These are phyloP conservation scores for Paracoccidioides brasiliensis DNA, from an alignment of 2,329 filamentous ascomycete species.

Conservation along the genomic window DNA sequence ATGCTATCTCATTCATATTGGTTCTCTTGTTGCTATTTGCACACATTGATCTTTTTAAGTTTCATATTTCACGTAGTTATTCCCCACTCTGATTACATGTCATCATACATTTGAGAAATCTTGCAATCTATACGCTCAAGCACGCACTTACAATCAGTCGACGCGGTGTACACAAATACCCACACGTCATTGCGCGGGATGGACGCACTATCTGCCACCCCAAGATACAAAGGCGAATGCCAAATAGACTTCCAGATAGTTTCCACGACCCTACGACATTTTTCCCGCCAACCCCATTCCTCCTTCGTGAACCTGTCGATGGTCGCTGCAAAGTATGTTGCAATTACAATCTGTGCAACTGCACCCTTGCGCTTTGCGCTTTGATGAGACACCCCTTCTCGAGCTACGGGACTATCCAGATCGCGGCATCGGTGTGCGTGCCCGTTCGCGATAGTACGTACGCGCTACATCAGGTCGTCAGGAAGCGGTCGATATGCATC, in stretches of 20 bases:
- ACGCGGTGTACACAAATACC: background rate
- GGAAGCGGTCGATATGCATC: background rate
- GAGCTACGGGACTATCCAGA: slow-evolving; percentile 19
- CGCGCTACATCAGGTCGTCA: slow-evolving; percentile 6
- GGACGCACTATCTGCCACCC: background rate
- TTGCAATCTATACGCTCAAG: background rate
- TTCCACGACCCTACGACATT: background rate
- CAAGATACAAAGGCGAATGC: background rate
- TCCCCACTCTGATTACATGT: background rate
- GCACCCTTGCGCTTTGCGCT: slow-evolving; percentile 5
- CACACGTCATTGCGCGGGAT: background rate
- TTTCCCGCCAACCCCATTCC: background rate
- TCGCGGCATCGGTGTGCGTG: slow-evolving; percentile 21
- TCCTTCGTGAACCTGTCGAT: slow-evolving; percentile 1
- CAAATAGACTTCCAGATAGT: background rate
- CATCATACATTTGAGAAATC: background rate
- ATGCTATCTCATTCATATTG: background rate
- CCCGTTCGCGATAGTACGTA: slow-evolving; percentile 11
- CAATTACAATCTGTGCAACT: slow-evolving; percentile 12
- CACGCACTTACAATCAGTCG: background rate
- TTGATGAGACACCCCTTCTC: slow-evolving; percentile 13
- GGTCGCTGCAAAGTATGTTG: slow-evolving; percentile 14
- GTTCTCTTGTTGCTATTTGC: background rate
- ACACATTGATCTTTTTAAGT: background rate
- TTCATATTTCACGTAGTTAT: background rate